Evolutionary conservation across 2,329 filamentous ascomycete genomes (phyloP), one percentile per base, ranked within the genome.

Genomic region (Teratosphaeria destructans): DNA sequence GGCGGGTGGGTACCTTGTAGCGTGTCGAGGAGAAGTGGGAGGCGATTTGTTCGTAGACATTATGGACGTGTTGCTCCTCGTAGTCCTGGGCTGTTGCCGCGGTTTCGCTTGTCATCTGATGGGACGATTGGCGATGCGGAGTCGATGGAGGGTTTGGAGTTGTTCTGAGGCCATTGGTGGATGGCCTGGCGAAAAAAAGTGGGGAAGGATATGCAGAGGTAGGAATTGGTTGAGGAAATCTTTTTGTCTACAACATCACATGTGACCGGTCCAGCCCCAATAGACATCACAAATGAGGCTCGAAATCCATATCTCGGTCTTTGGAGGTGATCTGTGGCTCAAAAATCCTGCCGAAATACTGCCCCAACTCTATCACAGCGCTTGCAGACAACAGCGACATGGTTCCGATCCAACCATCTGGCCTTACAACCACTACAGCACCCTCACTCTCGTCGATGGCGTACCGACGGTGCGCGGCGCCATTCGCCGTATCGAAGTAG

Each of bases 11-110:
- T 69, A 85, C 83, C 80, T 87, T 87, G 74, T 86, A 86, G 64
- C 84, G 83, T 26, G 89, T 93, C 16, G 87, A 84, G 12, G 88
- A 92, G 77, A 94, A 94, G 77, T 94, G 89, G 39, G 85, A 82
- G 37, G 89, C 89, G 71, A 94, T 94, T 68, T 88, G 82, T 73
- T 92, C 89, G 78, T 99, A 99, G 64, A 99, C 89, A 60, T 84
- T 79, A 75, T 99, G 94, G 59, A 99, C 94, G 75, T 97, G 89
- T 65, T 86, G 77, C 63, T 86, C 81, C 76, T 99, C 94, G 77
- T 96, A 96, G 32, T 43, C 34, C 29, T 35, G 54, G 32, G 29
- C 54, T n/a, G 54, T n/a, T 32, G 32, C 12, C 23, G 19, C 32
- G 14, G 52, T 16, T 16, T 49, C n/a, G 43, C 43, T 49, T 49